phyloP scores from a whole-genome alignment of 345 rosid species.

The Arabidopsis arenosa region DNA sequence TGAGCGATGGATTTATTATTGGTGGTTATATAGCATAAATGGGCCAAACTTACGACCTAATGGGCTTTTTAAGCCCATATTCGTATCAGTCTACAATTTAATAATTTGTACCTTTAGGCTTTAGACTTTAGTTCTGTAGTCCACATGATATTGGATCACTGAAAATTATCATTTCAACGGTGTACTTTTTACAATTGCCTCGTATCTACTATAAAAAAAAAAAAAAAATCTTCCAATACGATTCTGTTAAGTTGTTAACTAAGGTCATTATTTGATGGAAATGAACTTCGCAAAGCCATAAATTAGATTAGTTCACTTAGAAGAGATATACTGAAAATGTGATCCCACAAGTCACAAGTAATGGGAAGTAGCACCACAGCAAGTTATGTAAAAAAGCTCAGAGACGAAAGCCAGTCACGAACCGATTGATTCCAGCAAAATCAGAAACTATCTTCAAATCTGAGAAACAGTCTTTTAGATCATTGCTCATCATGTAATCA shows the following conservation, averaged over 20 bases:
- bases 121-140: too few species aligned
- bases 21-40: conserved; percentile 12
- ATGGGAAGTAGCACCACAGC: conserved; percentile 1
- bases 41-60: conserved; percentile 8
- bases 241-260: background rate
- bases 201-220: background rate
- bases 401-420: conserved; percentile 65
- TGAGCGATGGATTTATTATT: background rate
- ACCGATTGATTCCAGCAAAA: conserved; percentile 71
- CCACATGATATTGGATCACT: background rate
- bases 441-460: conserved; percentile 62
- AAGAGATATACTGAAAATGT: background rate
- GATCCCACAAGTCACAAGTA: background rate
- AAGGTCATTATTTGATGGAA: background rate
- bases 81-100: background rate
- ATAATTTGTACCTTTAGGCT: too few species aligned
- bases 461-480: conserved; percentile 51
- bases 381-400: conserved; percentile 35
- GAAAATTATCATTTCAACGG: background rate
- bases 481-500: conserved; percentile 56
- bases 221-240: background rate
- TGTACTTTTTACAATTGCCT: background rate
- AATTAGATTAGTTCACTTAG: background rate
- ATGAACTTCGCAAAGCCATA: background rate
- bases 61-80: conserved; percentile 29